phyloP scores from a whole-genome alignment of 148 eudicot genomes.

The Spergularia marina region DNA sequence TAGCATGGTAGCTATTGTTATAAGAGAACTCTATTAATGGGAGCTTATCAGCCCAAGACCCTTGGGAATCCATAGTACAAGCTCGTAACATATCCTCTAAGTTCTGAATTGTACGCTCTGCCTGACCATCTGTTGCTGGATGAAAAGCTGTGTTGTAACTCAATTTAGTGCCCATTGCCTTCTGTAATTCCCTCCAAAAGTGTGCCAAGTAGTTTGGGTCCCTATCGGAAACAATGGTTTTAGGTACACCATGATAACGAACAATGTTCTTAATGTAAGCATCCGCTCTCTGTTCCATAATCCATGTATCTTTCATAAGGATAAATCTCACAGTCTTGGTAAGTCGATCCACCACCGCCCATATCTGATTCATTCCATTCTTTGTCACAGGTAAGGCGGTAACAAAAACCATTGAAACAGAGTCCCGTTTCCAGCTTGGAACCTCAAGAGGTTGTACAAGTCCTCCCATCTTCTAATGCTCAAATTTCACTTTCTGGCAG shows the following conservation, averaged over 20 bases:
- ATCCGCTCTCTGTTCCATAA: background rate
- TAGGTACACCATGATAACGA: slow-evolving; percentile 5
- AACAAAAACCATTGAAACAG: slow-evolving; percentile 8
- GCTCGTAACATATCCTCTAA: no score
- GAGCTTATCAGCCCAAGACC: no score
- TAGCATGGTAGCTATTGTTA: no score
- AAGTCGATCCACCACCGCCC: background rate
- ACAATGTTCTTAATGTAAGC: background rate
- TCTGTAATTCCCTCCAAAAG: background rate
- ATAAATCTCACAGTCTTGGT: background rate
- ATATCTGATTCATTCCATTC: background rate
- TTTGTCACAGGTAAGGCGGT: background rate
- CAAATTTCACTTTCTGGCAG: background rate
- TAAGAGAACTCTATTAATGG: no score
- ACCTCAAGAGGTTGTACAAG: background rate
- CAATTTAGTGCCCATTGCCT: background rate
- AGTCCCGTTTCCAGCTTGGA: background rate
- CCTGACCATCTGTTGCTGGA: no score
- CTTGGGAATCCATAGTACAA: no score
- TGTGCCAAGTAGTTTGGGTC: no score
- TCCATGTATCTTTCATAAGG: slow-evolving; percentile 7
- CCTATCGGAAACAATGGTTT: no score
- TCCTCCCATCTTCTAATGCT: background rate
- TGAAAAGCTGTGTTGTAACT: background rate
- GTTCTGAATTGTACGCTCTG: no score